These are phyloP conservation scores for Auricularia cornea DNA, from an alignment of 768 basidiomycete species.

Conservation along the genomic window DNA sequence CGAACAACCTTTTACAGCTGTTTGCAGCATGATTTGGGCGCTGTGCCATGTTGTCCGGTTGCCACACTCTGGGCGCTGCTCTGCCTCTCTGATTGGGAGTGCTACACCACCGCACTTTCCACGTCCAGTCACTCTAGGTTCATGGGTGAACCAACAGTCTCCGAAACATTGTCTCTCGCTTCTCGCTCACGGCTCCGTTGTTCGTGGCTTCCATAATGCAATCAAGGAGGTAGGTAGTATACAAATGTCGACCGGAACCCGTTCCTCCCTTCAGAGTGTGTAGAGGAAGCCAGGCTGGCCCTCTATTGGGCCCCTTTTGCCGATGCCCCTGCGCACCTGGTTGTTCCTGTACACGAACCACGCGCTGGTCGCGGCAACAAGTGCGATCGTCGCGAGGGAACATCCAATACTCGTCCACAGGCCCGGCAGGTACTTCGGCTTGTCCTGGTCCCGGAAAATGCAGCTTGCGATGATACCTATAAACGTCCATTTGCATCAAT, in stretches of 20 bases:
- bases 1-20: too few species aligned
- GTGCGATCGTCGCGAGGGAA: conserved; percentile 8
- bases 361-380: conserved; percentile 3
- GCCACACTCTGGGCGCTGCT: too few species aligned
- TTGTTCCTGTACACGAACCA: conserved; percentile 11
- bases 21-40: too few species aligned
- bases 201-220: too few species aligned
- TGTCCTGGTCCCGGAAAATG: conserved; percentile 8
- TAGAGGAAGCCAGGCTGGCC: conserved; percentile 13
- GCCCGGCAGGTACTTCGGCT: conserved; percentile 10
- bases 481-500: too few species aligned
- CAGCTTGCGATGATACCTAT: conserved; percentile 14
- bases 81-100: too few species aligned
- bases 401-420: conserved; percentile 10
- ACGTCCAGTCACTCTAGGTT: too few species aligned
- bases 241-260: not conserved
- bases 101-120: too few species aligned
- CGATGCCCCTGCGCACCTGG: conserved; percentile 8
- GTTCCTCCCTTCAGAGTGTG: conserved; percentile 8
- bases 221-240: not conserved
- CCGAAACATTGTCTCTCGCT: too few species aligned
- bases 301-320: conserved; percentile 6
- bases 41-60: too few species aligned
- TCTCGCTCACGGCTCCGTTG: too few species aligned
- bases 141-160: too few species aligned